Evolutionary conservation across 2,329 filamentous ascomycete species (phyloP).

Genomic region (Colletotrichum sp.): DNA sequence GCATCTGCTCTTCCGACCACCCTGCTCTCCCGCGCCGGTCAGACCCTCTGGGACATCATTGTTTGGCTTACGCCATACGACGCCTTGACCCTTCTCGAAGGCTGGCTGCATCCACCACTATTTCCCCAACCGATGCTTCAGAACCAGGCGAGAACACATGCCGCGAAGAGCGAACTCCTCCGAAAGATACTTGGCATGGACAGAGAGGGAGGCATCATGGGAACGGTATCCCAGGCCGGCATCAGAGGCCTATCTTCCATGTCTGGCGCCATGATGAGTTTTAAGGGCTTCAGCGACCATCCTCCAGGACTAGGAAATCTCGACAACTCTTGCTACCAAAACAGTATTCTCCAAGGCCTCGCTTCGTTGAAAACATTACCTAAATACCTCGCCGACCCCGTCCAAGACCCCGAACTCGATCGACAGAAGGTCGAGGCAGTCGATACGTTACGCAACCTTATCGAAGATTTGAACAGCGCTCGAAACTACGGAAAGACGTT

Average conservation of each 20-base stretch:
- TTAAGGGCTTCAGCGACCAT: slow-evolving; percentile 44
- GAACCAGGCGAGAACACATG: slow-evolving; percentile 47
- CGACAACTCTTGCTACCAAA: slow-evolving; percentile 98
- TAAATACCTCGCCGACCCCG: slow-evolving; percentile 63
- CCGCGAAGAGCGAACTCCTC: slow-evolving; percentile 69
- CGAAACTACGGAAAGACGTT: slow-evolving; percentile 76
- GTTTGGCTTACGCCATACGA: slow-evolving; percentile 61
- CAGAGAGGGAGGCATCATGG: slow-evolving; percentile 55
- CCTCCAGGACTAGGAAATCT: slow-evolving; percentile 83
- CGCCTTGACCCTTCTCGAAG: slow-evolving; percentile 62
- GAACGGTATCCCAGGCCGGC: slow-evolving; percentile 62
- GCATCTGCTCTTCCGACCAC: slow-evolving; percentile 34
- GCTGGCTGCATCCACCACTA: slow-evolving; percentile 55
- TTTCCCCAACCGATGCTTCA: slow-evolving; percentile 42
- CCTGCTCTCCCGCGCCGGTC: slow-evolving; percentile 30
- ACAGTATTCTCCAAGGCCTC: slow-evolving; percentile 88
- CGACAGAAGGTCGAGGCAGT: slow-evolving; percentile 24
- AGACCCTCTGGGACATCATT: slow-evolving; percentile 65
- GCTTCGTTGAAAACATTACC: slow-evolving; percentile 76
- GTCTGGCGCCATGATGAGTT: slow-evolving; percentile 45
- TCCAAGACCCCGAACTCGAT: slow-evolving; percentile 26
- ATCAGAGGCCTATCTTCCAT: slow-evolving; percentile 60
- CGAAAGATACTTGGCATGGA: slow-evolving; percentile 67
- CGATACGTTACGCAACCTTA: slow-evolving; percentile 64
- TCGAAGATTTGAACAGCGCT: slow-evolving; percentile 72